phyloP scores from a whole-genome alignment of 2,329 filamentous ascomycete genomes.

The Penicillium sp. region DNA sequence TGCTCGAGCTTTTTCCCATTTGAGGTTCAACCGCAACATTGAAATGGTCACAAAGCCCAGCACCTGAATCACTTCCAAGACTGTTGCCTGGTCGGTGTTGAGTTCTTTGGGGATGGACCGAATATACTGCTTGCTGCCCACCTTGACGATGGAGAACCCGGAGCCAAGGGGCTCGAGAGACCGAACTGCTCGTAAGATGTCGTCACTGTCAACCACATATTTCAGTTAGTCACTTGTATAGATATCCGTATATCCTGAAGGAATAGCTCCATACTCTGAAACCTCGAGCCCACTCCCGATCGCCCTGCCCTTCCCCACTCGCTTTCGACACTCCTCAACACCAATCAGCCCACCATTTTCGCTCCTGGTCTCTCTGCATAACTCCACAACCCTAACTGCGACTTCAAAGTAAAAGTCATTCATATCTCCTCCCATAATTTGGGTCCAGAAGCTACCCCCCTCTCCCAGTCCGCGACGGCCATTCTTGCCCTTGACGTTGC shows the following conservation, averaged over 20 bases:
- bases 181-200: slow-evolving; percentile 83
- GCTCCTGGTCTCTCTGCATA: slow-evolving; percentile 77
- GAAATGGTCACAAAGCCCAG: slow-evolving; percentile 85
- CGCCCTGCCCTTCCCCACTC: slow-evolving; percentile 68
- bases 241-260: not conserved
- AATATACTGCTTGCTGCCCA: slow-evolving; percentile 83
- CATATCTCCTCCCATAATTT: slow-evolving; percentile 84
- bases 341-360: slow-evolving; percentile 94
- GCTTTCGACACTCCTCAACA: slow-evolving; percentile 73
- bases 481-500: slow-evolving; percentile 51
- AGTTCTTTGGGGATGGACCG: slow-evolving; percentile 92
- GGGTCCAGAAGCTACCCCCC: slow-evolving; percentile 78
- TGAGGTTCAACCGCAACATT: slow-evolving; percentile 82
- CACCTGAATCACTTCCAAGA: slow-evolving; percentile 86
- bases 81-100: slow-evolving; percentile 88
- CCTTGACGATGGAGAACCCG: slow-evolving; percentile 77
- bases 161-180: slow-evolving; percentile 84
- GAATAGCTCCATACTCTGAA: slow-evolving; percentile 59
- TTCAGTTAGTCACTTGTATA: not conserved
- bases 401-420: slow-evolving; percentile 99
- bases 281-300: slow-evolving; percentile 74
- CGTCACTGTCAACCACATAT: slow-evolving; percentile 57
- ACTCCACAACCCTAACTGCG: slow-evolving; percentile 89
- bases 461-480: slow-evolving; percentile 45
- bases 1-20: slow-evolving; percentile 81